These are phyloP conservation scores for Grifola frondosa DNA, from an alignment of 1,284 basidiomycete genomes.

Conservation along the genomic window DNA sequence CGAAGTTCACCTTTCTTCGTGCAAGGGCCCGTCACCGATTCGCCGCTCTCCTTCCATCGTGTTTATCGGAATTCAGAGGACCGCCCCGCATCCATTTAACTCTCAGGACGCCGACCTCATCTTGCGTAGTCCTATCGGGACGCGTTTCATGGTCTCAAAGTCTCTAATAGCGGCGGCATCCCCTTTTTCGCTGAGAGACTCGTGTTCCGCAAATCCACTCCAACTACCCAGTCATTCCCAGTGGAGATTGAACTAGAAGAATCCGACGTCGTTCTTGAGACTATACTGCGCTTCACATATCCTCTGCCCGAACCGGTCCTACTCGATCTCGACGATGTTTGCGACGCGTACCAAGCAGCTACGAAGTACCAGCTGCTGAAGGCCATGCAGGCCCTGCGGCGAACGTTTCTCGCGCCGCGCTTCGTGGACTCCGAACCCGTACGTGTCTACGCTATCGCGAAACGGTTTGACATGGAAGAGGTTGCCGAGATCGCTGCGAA, in stretches of 20 bases:
- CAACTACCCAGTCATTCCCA: not conserved
- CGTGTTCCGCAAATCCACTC: not conserved
- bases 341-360: constrained; percentile 5
- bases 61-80: constrained; percentile 2
- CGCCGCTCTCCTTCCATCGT: constrained; percentile 11
- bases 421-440: constrained; percentile 13
- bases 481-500: constrained; percentile 3
- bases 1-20: too few species aligned
- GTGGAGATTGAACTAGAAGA: constrained; percentile 1
- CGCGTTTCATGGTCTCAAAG: constrained; percentile 2
- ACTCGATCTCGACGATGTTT: constrained; percentile 9
- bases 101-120: constrained; percentile 4
- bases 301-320: constrained; percentile 10
- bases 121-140: not conserved
- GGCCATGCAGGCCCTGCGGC: not conserved
- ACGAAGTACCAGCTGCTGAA: constrained; percentile 3
- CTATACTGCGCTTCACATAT: constrained; percentile 9
- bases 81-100: constrained; percentile 8
- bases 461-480: constrained; percentile 8
- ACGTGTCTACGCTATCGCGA: constrained; percentile 12
- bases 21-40: too few species aligned
- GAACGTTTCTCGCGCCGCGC: constrained; percentile 1
- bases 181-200: not conserved
- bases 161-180: not conserved
- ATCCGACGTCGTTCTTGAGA: constrained; percentile 7